Evolutionary conservation across 1,284 basidiomycete genomes (phyloP), one percentile per base, ranked within the genome.

Genomic region (Cryptococcus floricola): DNA sequence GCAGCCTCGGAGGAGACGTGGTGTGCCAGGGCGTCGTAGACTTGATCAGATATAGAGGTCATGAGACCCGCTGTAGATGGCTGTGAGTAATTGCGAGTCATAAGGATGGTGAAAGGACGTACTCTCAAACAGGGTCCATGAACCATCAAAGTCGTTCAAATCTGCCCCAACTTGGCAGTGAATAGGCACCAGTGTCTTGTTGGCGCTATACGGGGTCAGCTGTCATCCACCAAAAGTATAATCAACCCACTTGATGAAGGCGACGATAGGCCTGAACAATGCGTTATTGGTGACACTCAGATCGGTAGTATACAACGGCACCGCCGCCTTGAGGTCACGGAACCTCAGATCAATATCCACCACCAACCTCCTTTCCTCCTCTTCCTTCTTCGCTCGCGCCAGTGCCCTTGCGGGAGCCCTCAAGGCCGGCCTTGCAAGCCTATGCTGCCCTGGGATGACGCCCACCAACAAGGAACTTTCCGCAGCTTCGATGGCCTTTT

Each of bases 251-350:
- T 96, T 96, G 85, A 99, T 96, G 72, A 99, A 99, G 0, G 93
- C 94, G 5, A 98, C 96, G 61, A 99, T 98, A 4, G 96, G 95
- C 57, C 96, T 79, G 43, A 97, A 89, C 34, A 98, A 80, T n/a
- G 95, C 96, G 70, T 88, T 91, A 69, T 95, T 95, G 59, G 89
- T 87, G 70, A 97, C 91, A 53, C 89, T 91, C 56, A 99, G 73
- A 66, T 94, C 89, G 46, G 81, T 82, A 31, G 89, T 87, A 77
- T 92, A 96, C 44, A 94, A 82, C 1, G 95, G 96, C 16, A 99
- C 91, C 12, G 87, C 89, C 34, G 95, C 95, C 77, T 98, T 98
- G 74, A 98, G 77, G 77, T 99, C 96, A 53, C 94, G 84, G 77
- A 99, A 97, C 54, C 96, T 81, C 64, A 99, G 74, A 77, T 98